These are phyloP conservation scores for Bacterosira constricta DNA, from an alignment of 108 stramenopile species.

Conservation along the genomic window DNA sequence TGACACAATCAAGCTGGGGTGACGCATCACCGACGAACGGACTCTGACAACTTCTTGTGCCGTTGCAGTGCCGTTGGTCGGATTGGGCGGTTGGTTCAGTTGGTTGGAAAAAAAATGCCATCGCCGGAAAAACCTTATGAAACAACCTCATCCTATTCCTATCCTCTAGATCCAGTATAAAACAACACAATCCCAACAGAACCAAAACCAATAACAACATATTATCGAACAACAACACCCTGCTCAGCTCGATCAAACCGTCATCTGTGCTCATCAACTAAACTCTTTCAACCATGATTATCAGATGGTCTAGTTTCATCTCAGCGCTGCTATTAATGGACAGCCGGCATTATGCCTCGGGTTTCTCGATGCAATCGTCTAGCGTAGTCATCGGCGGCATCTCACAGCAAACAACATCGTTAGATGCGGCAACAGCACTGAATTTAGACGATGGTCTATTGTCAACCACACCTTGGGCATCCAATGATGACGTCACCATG, in stretches of 20 bases:
- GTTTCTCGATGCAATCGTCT: not conserved
- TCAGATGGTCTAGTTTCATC: conserved; percentile 2
- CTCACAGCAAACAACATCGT: not conserved
- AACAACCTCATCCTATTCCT: no score
- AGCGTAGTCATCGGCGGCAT: not conserved
- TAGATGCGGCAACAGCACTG: conserved; percentile 31
- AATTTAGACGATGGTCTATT: conserved; percentile 15
- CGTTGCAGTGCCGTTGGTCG: no score
- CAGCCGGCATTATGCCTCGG: not conserved
- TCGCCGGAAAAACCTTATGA: no score
- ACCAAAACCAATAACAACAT: not conserved
- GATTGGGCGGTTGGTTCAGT: no score
- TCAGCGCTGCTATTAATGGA: not conserved
- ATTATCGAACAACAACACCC: not conserved
- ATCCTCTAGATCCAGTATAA: no score
- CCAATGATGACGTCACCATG: not conserved
- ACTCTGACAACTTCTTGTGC: no score
- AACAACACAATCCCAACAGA: not conserved
- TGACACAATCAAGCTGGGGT: no score
- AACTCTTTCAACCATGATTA: not conserved
- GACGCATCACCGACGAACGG: no score
- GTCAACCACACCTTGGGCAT: not conserved
- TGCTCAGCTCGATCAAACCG: not conserved
- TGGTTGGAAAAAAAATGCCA: no score
- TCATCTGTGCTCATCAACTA: not conserved